Percentiles rank a stretch among this genome's conserved stretches.
Evolutionary conservation across 2,329 filamentous ascomycete genomes (phyloP).

Genomic region (Hyphodiscus sp.): DNA sequence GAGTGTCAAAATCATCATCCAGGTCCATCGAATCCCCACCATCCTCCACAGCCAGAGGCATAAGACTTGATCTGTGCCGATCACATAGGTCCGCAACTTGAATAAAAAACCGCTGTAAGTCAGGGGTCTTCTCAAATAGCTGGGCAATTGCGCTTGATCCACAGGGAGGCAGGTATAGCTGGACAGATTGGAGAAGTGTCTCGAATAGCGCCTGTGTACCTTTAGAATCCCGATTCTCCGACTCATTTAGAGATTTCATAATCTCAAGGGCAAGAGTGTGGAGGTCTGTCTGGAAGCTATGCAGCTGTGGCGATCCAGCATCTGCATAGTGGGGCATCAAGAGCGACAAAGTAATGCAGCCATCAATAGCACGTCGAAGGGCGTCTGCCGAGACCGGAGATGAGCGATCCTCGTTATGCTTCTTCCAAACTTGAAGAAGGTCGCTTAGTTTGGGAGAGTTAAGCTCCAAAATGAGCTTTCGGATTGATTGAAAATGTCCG

Average conservation of each 20-base stretch:
- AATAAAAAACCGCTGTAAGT: constrained; percentile 22
- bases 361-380: constrained; percentile 23
- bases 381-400: constrained; percentile 23
- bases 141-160: constrained; percentile 11
- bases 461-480: constrained; percentile 28
- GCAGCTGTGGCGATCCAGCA: constrained; percentile 10
- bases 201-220: constrained; percentile 17
- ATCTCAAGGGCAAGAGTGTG: constrained; percentile 16
- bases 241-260: constrained; percentile 15
- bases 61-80: constrained; percentile 4
- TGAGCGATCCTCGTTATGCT: constrained; percentile 16
- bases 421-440: constrained; percentile 24
- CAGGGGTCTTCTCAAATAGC: constrained; percentile 14
- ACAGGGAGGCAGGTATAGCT: constrained; percentile 25
- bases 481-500: constrained; percentile 21
- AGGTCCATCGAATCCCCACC: constrained; percentile 57
- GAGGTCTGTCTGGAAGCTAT: constrained; percentile 14
- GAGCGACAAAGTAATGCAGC: constrained; percentile 23
- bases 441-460: constrained; percentile 23
- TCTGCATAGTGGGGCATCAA: constrained; percentile 21
- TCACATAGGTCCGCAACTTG: constrained; percentile 18
- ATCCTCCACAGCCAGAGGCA: constrained; percentile 18
- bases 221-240: constrained; percentile 10
- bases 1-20: constrained; percentile 57
- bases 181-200: constrained; percentile 22